phyloP scores from a whole-genome alignment of 1,139 yeast species.

The Magnusiomyces clavatus region DNA sequence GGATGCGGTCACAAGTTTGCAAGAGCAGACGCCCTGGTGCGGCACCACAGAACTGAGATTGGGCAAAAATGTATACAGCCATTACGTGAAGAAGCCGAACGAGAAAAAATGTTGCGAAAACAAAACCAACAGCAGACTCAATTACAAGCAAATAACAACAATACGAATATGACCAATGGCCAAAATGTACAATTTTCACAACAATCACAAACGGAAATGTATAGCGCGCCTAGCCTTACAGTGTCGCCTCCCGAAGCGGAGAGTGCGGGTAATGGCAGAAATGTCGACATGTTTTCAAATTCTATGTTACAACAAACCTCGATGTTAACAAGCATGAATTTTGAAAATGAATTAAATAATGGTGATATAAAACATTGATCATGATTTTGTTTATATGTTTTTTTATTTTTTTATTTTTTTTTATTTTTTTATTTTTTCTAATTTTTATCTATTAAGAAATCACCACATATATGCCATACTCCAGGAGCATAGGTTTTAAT shows the following conservation, averaged over 20 bases:
- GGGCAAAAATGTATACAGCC: conserved; percentile 79
- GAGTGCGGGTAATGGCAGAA: too few species aligned
- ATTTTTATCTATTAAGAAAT: conserved; percentile 25
- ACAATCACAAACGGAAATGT: too few species aligned
- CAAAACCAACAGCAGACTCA: background rate
- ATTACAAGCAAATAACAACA: background rate
- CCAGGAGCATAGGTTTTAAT: conserved; percentile 87
- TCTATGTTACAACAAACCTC: conserved; percentile 1
- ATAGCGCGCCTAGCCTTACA: too few species aligned
- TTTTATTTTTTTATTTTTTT: background rate
- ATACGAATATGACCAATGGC: background rate
- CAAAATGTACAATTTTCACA: too few species aligned
- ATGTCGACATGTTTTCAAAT: background rate
- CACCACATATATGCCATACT: conserved; percentile 71
- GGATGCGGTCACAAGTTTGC: conserved; percentile 95
- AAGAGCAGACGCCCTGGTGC: conserved; percentile 86
- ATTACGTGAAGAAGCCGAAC: conserved; percentile 59
- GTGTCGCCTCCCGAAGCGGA: too few species aligned
- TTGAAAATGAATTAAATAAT: background rate
- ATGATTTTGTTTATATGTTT: background rate
- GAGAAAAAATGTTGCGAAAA: background rate
- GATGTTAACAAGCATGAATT: conserved; percentile 1
- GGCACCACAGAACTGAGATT: conserved; percentile 92
- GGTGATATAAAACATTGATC: background rate
- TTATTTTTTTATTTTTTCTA: background rate